Evolutionary conservation across 805 yeast species (phyloP).

Genomic region (Ogataea salicorniae): DNA sequence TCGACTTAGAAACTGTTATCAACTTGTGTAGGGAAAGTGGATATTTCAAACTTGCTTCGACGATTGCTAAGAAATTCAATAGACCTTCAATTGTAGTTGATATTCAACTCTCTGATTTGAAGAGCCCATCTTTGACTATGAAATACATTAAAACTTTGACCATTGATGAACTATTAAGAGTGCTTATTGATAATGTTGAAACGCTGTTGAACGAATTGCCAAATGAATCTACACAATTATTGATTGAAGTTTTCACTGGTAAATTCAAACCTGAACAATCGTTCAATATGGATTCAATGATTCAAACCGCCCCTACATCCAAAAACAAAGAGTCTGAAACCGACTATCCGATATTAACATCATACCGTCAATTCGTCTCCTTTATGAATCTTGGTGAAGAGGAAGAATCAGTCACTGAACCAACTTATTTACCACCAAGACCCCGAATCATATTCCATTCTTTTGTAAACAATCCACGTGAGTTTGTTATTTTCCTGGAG

Average conservation of each 20-base stretch:
- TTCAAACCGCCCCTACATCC: constrained; percentile 7
- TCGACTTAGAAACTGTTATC: constrained; percentile 66
- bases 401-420: constrained; percentile 27
- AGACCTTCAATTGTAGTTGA: constrained; percentile 74
- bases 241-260: constrained; percentile 88
- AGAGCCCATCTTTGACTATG: constrained; percentile 56
- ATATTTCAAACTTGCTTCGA: constrained; percentile 60
- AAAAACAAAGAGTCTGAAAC: constrained; percentile 1
- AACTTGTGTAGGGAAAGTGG: constrained; percentile 69
- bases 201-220: constrained; percentile 63
- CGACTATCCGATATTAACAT: constrained; percentile 48
- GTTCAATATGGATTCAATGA: constrained; percentile 13
- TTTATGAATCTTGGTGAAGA: constrained; percentile 24
- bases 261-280: constrained; percentile 48
- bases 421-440: constrained; percentile 86
- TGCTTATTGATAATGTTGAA: constrained; percentile 51
- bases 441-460: constrained; percentile 85
- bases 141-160: constrained; percentile 61
- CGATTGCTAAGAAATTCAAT: constrained; percentile 62
- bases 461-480: constrained; percentile 78
- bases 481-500: constrained; percentile 87
- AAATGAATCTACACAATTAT: constrained; percentile 70
- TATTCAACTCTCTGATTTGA: constrained; percentile 61
- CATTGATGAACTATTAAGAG: constrained; percentile 71
- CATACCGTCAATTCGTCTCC: constrained; percentile 39